Evolutionary conservation across 768 basidiomycete species (phyloP).

Genomic region (Boletus fagicola): DNA sequence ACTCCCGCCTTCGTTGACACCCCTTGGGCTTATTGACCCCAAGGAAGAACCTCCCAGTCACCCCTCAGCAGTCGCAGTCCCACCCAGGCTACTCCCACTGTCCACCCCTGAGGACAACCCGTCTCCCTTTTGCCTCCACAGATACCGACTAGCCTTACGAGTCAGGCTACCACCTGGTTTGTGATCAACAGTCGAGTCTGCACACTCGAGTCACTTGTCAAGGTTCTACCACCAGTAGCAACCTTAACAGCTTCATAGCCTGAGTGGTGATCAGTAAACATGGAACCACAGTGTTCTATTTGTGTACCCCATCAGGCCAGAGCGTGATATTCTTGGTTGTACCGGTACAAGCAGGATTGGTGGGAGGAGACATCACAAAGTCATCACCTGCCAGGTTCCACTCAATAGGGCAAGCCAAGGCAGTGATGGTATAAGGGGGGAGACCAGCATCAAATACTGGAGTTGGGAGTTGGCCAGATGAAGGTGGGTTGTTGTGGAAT

Average conservation of each 20-base stretch:
- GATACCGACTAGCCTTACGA: no score
- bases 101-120: no score
- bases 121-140: no score
- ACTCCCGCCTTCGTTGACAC: no score
- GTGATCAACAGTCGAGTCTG: no score
- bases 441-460: neutral
- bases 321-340: slow-evolving; percentile 2
- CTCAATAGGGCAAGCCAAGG: neutral
- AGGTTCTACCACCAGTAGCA: no score
- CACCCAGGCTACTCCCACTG: no score
- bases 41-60: no score
- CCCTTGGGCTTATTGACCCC: no score
- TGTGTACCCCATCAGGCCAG: neutral
- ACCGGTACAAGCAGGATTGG: slow-evolving; percentile 44
- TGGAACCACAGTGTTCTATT: neutral
- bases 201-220: no score
- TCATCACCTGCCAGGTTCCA: neutral
- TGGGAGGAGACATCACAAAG: slow-evolving; percentile 35
- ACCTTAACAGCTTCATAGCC: slow-evolving; percentile 2
- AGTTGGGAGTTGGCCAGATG: slow-evolving; percentile 23
- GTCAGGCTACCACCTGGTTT: no score
- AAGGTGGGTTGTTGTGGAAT: slow-evolving; percentile 36
- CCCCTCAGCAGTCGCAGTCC: no score
- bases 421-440: neutral
- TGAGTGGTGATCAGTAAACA: neutral